Evolutionary conservation across 2,329 filamentous ascomycete genomes (phyloP).

Genomic region (Colletotrichum costaricense): DNA sequence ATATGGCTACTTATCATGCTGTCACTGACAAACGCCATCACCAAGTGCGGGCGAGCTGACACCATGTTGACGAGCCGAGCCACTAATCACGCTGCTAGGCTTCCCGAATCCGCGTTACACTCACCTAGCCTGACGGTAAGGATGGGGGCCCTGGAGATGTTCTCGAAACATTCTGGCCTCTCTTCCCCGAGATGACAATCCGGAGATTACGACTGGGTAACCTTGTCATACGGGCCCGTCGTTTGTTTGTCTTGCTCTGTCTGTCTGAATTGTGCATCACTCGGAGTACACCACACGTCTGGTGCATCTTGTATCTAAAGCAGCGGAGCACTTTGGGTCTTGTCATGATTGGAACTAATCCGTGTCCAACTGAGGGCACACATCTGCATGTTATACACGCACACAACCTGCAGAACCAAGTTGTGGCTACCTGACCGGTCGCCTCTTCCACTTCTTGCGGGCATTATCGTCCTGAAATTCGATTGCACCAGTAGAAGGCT

Average conservation of each 20-base stretch:
- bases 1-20: neutral
- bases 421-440: neutral
- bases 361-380: neutral
- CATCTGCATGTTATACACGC: conserved; percentile 19
- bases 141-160: conserved; percentile 7
- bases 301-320: neutral
- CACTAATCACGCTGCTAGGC: neutral
- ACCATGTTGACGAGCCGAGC: neutral
- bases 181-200: conserved; percentile 20
- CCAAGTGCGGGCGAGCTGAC: neutral
- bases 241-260: conserved; percentile 9
- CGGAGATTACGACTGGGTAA: conserved; percentile 25
- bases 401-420: neutral
- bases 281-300: too few species aligned
- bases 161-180: conserved; percentile 30
- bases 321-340: neutral
- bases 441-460: neutral
- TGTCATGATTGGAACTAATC: neutral
- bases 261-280: neutral
- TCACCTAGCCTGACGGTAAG: neutral
- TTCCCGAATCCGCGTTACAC: neutral
- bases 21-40: neutral
- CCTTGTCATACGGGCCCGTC: conserved; percentile 7
- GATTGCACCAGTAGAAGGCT: neutral
- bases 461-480: neutral